A percentile compares a stretch with the other conserved stretches of the same genome.
Evolutionary conservation across 192 early-diverging fungal genomes (phyloP).

Genomic region (Backusella liffmaniae): DNA sequence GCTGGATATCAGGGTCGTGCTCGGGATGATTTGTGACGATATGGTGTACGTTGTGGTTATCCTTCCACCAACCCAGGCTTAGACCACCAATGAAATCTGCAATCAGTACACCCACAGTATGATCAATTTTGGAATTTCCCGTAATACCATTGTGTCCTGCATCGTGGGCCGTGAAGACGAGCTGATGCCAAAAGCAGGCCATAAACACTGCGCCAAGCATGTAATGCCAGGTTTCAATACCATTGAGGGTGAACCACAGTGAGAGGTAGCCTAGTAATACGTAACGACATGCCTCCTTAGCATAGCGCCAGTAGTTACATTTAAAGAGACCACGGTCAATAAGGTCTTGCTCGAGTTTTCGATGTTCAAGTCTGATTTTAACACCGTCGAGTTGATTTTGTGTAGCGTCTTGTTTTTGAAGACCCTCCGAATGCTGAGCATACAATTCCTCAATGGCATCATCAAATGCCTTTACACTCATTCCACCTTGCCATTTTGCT

Average conservation of each 20-base stretch:
- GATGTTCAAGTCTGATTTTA: constrained; percentile 43
- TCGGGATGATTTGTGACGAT: constrained; percentile 92
- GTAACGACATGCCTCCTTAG: constrained; percentile 51
- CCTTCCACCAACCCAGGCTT: constrained; percentile 96
- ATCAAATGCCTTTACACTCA: constrained; percentile 27
- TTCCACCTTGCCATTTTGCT: constrained; percentile 15
- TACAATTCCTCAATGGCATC: constrained; percentile 15
- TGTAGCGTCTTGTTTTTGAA: background rate
- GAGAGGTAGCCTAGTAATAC: constrained; percentile 43
- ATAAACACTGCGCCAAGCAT: constrained; percentile 57
- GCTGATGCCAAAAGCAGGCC: constrained; percentile 85
- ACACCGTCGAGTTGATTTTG: constrained; percentile 11
- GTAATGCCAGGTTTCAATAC: constrained; percentile 52
- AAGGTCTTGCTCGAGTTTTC: constrained; percentile 65
- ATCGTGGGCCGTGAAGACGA: constrained; percentile 93
- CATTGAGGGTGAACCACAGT: constrained; percentile 42
- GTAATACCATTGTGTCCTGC: constrained; percentile 95
- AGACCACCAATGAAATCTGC: constrained; percentile 86
- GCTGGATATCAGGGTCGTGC: constrained; percentile 98
- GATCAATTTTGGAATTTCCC: constrained; percentile 69
- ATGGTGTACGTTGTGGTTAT: constrained; percentile 96
- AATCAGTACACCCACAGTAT: constrained; percentile 78
- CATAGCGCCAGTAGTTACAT: constrained; percentile 55
- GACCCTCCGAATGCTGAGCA: constrained; percentile 5
- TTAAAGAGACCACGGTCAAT: constrained; percentile 62